These are phyloP conservation scores for Trematosphaeria pertusa DNA, from an alignment of 2,329 filamentous ascomycete species.

Conservation along the genomic window DNA sequence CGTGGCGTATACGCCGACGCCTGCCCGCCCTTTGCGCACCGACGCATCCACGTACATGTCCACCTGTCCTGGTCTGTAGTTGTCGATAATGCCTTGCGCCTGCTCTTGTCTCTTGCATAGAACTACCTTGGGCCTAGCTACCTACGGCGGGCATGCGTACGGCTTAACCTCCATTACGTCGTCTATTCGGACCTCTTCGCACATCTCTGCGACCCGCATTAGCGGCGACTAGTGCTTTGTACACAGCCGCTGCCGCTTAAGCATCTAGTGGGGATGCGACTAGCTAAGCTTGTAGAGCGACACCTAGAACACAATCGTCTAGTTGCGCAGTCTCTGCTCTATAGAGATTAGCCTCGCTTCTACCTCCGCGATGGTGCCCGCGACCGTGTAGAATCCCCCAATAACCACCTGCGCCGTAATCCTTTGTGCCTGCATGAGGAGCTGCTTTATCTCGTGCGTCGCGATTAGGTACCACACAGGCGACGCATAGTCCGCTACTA, in stretches of 20 bases:
- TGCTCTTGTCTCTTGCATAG: slow-evolving; percentile 15
- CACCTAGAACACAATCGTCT: slow-evolving; percentile 21
- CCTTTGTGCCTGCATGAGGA: slow-evolving; percentile 11
- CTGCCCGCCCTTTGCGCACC: slow-evolving; percentile 13
- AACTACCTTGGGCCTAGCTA: slow-evolving; percentile 19
- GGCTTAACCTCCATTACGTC: slow-evolving; percentile 21
- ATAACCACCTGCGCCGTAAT: slow-evolving; percentile 15
- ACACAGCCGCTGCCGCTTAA: slow-evolving; percentile 19
- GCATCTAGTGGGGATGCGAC: slow-evolving; percentile 21
- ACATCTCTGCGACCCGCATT: slow-evolving; percentile 20
- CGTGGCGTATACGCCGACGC: slow-evolving; percentile 15
- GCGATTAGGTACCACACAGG: slow-evolving; percentile 14
- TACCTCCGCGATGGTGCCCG: slow-evolving; percentile 12
- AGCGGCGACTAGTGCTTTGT: slow-evolving; percentile 22
- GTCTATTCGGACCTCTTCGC: slow-evolving; percentile 15
- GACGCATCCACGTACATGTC: slow-evolving; percentile 19
- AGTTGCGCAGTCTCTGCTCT: slow-evolving; percentile 17
- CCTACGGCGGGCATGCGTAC: slow-evolving; percentile 20
- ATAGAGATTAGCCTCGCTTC: slow-evolving; percentile 16
- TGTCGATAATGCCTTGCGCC: slow-evolving; percentile 12
- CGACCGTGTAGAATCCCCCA: slow-evolving; percentile 13
- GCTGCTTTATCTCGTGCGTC: slow-evolving; percentile 15
- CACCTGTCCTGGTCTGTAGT: slow-evolving; percentile 16
- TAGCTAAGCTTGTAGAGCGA: slow-evolving; percentile 23
- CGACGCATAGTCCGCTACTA: slow-evolving; percentile 15